Conservation (phyloP, 805 yeast genomes). For the Ogataea saltuana region DNA sequence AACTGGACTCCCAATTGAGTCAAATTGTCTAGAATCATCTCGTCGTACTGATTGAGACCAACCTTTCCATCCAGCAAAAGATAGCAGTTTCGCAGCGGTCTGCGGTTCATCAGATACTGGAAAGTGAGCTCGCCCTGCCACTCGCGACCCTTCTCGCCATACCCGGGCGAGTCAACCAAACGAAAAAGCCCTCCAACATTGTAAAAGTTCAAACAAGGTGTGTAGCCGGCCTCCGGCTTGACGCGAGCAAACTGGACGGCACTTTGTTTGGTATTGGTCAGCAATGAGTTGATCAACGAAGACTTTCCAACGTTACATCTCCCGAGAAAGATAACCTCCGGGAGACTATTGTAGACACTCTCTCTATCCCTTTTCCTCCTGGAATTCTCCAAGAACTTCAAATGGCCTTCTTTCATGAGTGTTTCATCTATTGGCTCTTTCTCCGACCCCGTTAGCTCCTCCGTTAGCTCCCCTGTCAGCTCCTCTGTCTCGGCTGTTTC, state of each 20-base stretch:
- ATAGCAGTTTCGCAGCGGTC: constrained; percentile 56
- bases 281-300: constrained; percentile 63
- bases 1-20: constrained; percentile 60
- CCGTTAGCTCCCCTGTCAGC: constrained; percentile 7
- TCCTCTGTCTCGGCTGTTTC: constrained; percentile 3
- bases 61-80: constrained; percentile 59
- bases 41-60: constrained; percentile 63
- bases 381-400: constrained; percentile 26
- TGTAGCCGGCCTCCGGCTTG: constrained; percentile 40
- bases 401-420: constrained; percentile 33
- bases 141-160: constrained; percentile 67
- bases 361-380: constrained; percentile 23
- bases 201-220: constrained; percentile 69
- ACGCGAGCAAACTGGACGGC: constrained; percentile 44
- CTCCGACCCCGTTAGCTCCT: constrained; percentile 4
- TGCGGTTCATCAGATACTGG: constrained; percentile 58
- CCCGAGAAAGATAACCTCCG: constrained; percentile 78
- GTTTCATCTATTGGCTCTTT: constrained; percentile 4
- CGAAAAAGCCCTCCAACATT: constrained; percentile 63
- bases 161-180: constrained; percentile 87
- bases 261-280: constrained; percentile 41
- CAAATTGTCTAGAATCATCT: constrained; percentile 50
- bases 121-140: constrained; percentile 71
- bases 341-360: constrained; percentile 42
- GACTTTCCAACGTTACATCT: constrained; percentile 89